Percentiles rank a stretch among this genome's conserved stretches.
Conservation (phyloP, 352 stramenopile species). For the Phytopythium oedochilum region DNA sequence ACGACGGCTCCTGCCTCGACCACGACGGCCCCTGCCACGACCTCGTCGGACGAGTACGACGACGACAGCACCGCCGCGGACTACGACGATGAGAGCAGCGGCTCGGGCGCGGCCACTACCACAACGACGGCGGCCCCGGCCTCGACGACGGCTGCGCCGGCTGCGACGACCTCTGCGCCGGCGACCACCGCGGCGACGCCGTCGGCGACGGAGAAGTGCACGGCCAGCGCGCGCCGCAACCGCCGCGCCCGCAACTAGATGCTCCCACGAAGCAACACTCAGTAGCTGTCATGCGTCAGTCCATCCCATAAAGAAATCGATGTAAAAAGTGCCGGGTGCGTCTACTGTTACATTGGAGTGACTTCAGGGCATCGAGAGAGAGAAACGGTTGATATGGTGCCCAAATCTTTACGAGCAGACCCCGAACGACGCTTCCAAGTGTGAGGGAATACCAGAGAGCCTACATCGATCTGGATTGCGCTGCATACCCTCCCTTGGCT, state of each 20-base stretch:
- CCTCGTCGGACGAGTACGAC: conserved; percentile 5
- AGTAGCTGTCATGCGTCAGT: background rate
- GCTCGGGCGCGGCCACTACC: conserved; percentile 1
- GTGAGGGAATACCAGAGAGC: too few relatives aligned
- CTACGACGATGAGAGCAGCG: conserved; percentile 8
- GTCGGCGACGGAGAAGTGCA: conserved; percentile 10
- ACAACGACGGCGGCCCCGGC: conserved; percentile 1
- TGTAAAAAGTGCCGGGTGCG: background rate
- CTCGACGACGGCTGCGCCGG: background rate
- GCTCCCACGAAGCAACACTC: conserved; percentile 3
- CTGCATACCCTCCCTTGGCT: too few relatives aligned
- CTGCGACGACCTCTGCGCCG: background rate
- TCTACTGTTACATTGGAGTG: too few relatives aligned
- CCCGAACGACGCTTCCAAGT: too few relatives aligned
- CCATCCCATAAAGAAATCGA: background rate
- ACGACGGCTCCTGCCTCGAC: conserved; percentile 5
- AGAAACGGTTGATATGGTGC: too few relatives aligned
- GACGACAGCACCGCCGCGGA: conserved; percentile 19
- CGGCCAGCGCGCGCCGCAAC: background rate
- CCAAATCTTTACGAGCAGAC: too few relatives aligned
- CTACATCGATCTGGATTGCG: too few relatives aligned
- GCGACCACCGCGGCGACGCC: conserved; percentile 6
- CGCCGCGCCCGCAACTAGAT: background rate
- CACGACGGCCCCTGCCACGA: background rate
- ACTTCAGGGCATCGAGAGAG: too few relatives aligned